Evolutionary conservation across 2,329 filamentous ascomycete genomes (phyloP), one percentile per base, ranked within the genome.

Genomic region (Monilinia polystroma): DNA sequence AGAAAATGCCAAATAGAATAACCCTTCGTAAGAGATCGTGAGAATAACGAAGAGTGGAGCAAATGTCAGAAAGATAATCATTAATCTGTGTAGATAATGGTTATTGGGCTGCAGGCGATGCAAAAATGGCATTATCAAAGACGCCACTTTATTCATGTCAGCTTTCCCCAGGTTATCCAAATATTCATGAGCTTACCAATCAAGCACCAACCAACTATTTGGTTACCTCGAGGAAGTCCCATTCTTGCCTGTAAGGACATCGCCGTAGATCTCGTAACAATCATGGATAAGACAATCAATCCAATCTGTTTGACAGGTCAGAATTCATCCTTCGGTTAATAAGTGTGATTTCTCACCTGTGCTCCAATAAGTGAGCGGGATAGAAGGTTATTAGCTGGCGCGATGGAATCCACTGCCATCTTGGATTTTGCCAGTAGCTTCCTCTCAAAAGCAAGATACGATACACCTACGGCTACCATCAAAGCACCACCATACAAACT

Each of bases 11-110:
- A 97, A 87, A 78, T 98, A 99, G 78, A 99, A 99, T 2, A 99
- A 83, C 0, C 94, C 94, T 78, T 99, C 95, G 79, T 96, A 99
- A 0, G 94, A 97, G 73, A 98, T 97, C 10, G 93, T 96, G 62
- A 99, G 86, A 74, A 99, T 94, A 75, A 99, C 90, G 78, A 98
- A 99, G 1, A 90, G 90, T 0, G 95, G 95, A 0, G 94, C 90
- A 76, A 96, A 98, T 6, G 93, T 91, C 59, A 99, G 83, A 80
- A 98, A 99, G 64, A 97, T 88, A 72, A 96, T 86, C 71, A 93
- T 84, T 4, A 99, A 82, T 32, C 93, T 89, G 77, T 98, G 93
- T 72, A 98, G 85, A 77, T 98, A 97, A 79, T 97, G 89, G 72
- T 83, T 90, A 76, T 92, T 95, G 1, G 92, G 90, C 70, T 91